These are phyloP conservation scores for Castanea sativa DNA, from an alignment of 306 rosid genomes.

Conservation along the genomic window DNA sequence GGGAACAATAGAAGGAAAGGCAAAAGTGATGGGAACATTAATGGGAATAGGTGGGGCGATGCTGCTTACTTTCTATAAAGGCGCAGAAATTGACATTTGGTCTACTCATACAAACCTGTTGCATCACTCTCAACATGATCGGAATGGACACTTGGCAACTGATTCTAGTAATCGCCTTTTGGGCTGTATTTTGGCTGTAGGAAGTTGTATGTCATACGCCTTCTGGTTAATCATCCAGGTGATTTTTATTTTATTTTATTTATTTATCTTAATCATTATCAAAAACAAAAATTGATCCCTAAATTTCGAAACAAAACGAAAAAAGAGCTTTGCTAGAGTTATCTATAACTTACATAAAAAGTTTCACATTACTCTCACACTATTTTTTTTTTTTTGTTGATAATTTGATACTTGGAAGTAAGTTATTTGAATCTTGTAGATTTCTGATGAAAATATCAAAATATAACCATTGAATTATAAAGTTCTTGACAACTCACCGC, in stretches of 20 bases:
- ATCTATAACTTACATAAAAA: no score
- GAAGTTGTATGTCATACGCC: constrained; percentile 22
- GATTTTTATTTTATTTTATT: not conserved
- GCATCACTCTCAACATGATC: not conserved
- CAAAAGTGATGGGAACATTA: constrained; percentile 57
- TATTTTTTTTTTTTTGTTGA: no score
- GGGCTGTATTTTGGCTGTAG: constrained; percentile 33
- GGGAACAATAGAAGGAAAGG: constrained; percentile 44
- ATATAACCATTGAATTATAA: no score
- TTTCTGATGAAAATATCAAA: no score
- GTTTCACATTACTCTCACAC: no score
- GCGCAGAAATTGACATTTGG: constrained; percentile 49
- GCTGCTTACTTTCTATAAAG: constrained; percentile 58
- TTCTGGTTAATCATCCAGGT: constrained; percentile 53
- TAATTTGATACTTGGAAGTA: no score
- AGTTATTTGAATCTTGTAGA: no score
- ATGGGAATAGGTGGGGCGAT: constrained; percentile 76
- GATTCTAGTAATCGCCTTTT: constrained; percentile 2
- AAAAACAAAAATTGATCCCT: no score
- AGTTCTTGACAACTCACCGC: no score
- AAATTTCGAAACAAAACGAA: no score
- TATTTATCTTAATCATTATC: not conserved
- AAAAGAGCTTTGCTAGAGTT: no score
- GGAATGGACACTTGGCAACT: constrained; percentile 2
- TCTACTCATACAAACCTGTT: constrained; percentile 53